A percentile compares a stretch with the other conserved stretches of the same genome.
These are phyloP conservation scores for Exophiala oligosperma DNA, from an alignment of 2,329 filamentous ascomycete species.

Conservation along the genomic window DNA sequence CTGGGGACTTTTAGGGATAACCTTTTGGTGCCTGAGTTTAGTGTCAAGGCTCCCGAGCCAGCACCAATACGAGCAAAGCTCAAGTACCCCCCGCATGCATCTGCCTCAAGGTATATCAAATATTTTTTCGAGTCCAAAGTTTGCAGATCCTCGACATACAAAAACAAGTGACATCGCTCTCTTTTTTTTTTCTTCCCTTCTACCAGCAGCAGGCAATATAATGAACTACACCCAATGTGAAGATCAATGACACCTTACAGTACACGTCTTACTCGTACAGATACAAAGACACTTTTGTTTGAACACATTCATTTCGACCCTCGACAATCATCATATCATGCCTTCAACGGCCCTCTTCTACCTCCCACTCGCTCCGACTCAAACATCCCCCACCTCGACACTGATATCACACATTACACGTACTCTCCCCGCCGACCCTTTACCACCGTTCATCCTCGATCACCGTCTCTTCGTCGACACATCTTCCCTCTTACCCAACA, in stretches of 20 bases:
- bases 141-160: neutral
- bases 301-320: neutral
- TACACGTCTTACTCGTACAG: neutral
- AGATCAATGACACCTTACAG: neutral
- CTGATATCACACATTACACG: constrained; percentile 28
- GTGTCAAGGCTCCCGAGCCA: too few relatives aligned
- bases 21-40: too few relatives aligned
- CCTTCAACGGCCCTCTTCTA: constrained; percentile 24
- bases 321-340: constrained; percentile 3
- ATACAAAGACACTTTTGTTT: neutral
- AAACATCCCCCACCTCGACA: constrained; percentile 18
- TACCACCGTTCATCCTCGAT: constrained; percentile 25
- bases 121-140: too few relatives aligned
- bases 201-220: too few relatives aligned
- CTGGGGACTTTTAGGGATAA: too few relatives aligned
- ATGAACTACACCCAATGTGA: too few relatives aligned
- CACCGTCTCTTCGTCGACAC: constrained; percentile 30
- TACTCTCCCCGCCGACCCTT: constrained; percentile 23
- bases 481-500: constrained; percentile 26
- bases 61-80: too few relatives aligned
- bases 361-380: constrained; percentile 16
- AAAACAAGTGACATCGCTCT: neutral
- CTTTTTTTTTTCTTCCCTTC: neutral
- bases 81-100: neutral
- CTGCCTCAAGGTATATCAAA: too few relatives aligned